These are phyloP conservation scores for Abelmoschus esculentus DNA, from an alignment of 345 rosid genomes.

Conservation along the genomic window DNA sequence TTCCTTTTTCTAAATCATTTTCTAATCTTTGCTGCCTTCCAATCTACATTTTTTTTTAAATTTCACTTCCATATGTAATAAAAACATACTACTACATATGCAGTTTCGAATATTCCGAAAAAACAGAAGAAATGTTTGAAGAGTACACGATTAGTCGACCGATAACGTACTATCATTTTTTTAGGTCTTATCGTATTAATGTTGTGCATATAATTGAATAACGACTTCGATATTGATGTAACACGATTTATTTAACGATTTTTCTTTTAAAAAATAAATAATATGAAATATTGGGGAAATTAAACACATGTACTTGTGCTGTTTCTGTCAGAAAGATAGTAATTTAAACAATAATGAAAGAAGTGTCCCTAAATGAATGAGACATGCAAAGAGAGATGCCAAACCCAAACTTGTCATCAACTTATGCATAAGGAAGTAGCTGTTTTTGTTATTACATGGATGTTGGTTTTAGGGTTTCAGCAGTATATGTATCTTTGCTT, in stretches of 20 bases:
- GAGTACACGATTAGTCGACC: no score
- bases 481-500: slow-evolving; percentile 11
- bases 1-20: slow-evolving; percentile 25
- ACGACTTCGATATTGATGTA: no score
- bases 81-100: no score
- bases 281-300: neutral
- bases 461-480: slow-evolving; percentile 24
- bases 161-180: no score
- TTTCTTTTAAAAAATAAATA: neutral
- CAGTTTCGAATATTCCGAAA: no score
- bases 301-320: neutral
- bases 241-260: neutral
- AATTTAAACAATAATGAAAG: neutral
- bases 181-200: no score
- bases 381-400: slow-evolving; percentile 16
- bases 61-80: no score
- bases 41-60: neutral
- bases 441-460: slow-evolving; percentile 27
- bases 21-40: slow-evolving; percentile 8
- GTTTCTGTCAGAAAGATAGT: slow-evolving; percentile 12
- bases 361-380: neutral
- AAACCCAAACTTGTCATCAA: slow-evolving; percentile 1
- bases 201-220: no score
- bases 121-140: neutral
- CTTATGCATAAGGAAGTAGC: neutral